Percentiles rank a stretch among this genome's conserved stretches.
Conservation (phyloP, 768 basidiomycete genomes). For the Termitomyces eurrhizus region DNA sequence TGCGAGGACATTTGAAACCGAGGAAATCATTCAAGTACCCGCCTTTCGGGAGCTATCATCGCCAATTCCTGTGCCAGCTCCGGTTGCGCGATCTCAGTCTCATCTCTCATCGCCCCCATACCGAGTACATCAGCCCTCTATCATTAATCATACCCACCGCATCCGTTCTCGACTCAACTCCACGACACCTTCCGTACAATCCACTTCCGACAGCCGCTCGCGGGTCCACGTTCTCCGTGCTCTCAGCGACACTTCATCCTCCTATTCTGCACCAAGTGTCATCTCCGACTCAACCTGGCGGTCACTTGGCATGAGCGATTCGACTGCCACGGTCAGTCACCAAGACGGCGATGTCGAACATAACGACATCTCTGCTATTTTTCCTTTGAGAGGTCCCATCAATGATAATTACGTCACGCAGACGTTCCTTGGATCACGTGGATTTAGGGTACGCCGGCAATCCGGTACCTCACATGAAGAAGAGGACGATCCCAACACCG, state of each 20-base stretch:
- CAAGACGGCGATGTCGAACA: slow-evolving; percentile 19
- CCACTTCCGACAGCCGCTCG: slow-evolving; percentile 4
- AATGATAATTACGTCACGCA: slow-evolving; percentile 53
- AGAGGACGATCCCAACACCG: slow-evolving; percentile 25
- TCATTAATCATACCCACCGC: slow-evolving; percentile 5
- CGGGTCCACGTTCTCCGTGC: slow-evolving; percentile 41
- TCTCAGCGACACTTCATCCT: slow-evolving; percentile 45
- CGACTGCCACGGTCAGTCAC: neutral
- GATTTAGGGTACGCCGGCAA: slow-evolving; percentile 31
- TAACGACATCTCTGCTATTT: slow-evolving; percentile 45
- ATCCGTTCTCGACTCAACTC: slow-evolving; percentile 3
- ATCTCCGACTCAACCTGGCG: slow-evolving; percentile 45
- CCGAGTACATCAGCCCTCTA: slow-evolving; percentile 7
- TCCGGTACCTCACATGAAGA: slow-evolving; percentile 13
- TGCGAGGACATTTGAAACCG: slow-evolving; percentile 79
- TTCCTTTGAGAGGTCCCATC: slow-evolving; percentile 48
- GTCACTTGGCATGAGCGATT: slow-evolving; percentile 26
- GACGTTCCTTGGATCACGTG: slow-evolving; percentile 48
- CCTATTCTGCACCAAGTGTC: slow-evolving; percentile 37
- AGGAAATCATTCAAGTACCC: slow-evolving; percentile 64
- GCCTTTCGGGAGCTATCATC: slow-evolving; percentile 22
- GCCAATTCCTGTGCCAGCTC: slow-evolving; percentile 8
- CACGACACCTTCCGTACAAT: neutral
- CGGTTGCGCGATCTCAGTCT: slow-evolving; percentile 4
- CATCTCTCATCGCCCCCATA: slow-evolving; percentile 1